Base-by-base conservation (phyloP, 139 green algal genomes). In the Coelastrella sp. region DNA sequence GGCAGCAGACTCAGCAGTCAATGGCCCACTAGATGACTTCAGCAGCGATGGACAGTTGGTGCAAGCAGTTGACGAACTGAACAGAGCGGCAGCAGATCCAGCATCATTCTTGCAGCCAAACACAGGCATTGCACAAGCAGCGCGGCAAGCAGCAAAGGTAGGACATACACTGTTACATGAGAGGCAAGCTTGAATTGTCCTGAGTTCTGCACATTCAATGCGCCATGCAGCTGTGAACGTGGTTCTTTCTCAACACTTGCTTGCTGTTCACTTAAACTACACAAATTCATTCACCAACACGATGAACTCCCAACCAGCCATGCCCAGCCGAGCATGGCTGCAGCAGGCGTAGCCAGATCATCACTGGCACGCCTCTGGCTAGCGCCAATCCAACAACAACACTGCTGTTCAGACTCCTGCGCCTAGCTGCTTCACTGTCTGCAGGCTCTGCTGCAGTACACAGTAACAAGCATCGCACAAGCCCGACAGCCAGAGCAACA, bases 61-160 rank as follows among this genome's bases (percentile, higher is more conserved):
- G 0, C 70, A 49, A 0, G 91, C 91, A 14, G 57, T 96, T 61
- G 78, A 92, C 14, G 75, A 61, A 17, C 87, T 96, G 19, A 63
- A 84, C n/a, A 74, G 79, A 0, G 68, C 86, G 3, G 87, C 93
- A 59, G 75, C 82, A 3, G 87, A 94, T 85, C 94, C 95, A 8
- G 91, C 88, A 8, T 93, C 93, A 3, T 95, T 97, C 49, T 85
- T 98, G 78, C 93, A 95, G 92, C 93, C 94, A 58, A 94, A 84
- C n/a, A 22, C 86, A 0, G 70, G 94, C 57, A 78, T 98, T 3
- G 91, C 94, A 9, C 24, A 65, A 8, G 90, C 94, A 14, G 93
- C 96, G 9, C 88, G 94, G 15, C 35, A 90, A 4, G 95, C 93
- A 24, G 93, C 93, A 10, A 96, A 94, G 93, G 95, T 95, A 75